Evolutionary conservation across 2,329 filamentous ascomycete species (phyloP).

Genomic region (Pezicula rhizophila): DNA sequence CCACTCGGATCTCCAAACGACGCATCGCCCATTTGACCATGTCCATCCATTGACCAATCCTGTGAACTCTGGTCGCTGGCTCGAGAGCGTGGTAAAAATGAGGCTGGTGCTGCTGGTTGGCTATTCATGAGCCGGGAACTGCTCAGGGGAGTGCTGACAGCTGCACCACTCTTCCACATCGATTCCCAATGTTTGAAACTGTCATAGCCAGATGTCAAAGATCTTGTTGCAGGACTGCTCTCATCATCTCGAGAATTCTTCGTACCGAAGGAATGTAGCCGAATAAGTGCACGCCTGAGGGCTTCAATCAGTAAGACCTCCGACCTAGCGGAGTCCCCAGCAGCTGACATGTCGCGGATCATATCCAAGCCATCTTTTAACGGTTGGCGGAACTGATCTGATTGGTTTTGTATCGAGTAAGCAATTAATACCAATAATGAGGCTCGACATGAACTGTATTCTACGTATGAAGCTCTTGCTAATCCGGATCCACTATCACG

Average conservation of each 20-base stretch:
- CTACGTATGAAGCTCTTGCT: conserved; percentile 25
- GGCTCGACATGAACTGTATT: conserved; percentile 31
- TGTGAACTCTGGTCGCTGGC: no score
- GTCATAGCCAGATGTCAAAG: not conserved
- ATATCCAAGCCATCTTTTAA: conserved; percentile 24
- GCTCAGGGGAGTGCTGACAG: not conserved
- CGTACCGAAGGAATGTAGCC: not conserved
- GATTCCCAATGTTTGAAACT: not conserved
- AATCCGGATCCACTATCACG: not conserved
- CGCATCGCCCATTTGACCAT: no score
- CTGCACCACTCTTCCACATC: not conserved
- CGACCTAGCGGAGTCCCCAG: conserved; percentile 26
- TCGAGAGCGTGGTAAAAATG: no score
- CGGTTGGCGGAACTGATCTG: conserved; percentile 16
- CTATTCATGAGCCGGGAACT: no score
- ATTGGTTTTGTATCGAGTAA: conserved; percentile 22
- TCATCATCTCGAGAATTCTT: not conserved
- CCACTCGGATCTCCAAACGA: no score
- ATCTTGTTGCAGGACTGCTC: no score
- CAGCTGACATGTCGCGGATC: conserved; percentile 27
- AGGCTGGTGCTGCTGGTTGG: no score
- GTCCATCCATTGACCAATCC: no score
- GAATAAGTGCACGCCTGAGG: conserved; percentile 20
- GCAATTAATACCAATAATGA: conserved; percentile 30
- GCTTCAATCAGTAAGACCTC: conserved; percentile 28